Conservation (phyloP, 2,329 filamentous ascomycete species). For the Blastomyces percursus region DNA sequence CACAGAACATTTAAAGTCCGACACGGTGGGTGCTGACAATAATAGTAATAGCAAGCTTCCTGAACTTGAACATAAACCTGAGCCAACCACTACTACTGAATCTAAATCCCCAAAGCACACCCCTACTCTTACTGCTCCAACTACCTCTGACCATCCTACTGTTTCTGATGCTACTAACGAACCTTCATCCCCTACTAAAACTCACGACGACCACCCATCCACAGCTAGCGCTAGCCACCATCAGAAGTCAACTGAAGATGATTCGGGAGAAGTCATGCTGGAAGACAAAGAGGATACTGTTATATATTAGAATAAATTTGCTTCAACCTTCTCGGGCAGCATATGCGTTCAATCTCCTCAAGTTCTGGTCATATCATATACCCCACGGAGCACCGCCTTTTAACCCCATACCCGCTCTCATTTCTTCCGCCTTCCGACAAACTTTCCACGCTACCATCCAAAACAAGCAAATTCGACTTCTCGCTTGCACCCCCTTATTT, state of each 20-base stretch:
- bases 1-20: slow-evolving; percentile 5
- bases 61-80: slow-evolving; percentile 3
- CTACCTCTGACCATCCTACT: slow-evolving; percentile 19
- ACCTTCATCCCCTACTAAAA: slow-evolving; percentile 20
- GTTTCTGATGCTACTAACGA: slow-evolving; percentile 24
- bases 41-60: slow-evolving; percentile 2
- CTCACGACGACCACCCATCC: slow-evolving; percentile 12
- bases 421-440: background rate
- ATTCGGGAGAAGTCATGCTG: slow-evolving; percentile 65
- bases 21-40: slow-evolving; percentile 10
- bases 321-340: background rate
- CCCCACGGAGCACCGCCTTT: background rate
- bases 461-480: background rate
- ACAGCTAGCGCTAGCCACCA: slow-evolving; percentile 15
- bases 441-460: background rate
- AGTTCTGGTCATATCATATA: background rate
- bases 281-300: slow-evolving; percentile 84
- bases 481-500: background rate
- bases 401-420: background rate
- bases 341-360: background rate
- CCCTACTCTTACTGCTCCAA: slow-evolving; percentile 14
- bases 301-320: slow-evolving; percentile 53
- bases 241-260: slow-evolving; percentile 48
- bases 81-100: background rate
- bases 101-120: slow-evolving; percentile 11